Percentiles rank a stretch among this genome's conserved stretches.
Conservation (phyloP, 2,329 filamentous ascomycete species). For the Rutstroemia sp. region DNA sequence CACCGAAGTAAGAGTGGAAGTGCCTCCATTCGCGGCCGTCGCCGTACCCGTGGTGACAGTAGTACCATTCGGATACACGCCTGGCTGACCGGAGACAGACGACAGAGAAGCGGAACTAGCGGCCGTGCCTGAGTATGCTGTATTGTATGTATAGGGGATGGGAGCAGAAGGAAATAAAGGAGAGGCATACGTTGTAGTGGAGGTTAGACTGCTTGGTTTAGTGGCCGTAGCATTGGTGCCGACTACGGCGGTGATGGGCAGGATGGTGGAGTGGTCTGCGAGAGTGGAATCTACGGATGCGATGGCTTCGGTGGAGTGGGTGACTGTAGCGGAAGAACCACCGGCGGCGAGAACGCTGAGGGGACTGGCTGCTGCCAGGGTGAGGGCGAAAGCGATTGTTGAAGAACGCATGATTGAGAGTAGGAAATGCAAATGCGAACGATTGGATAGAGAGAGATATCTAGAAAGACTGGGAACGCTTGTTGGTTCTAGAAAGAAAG, state of each 20-base stretch:
- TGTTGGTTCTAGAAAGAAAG: neutral
- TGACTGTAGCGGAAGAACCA: neutral
- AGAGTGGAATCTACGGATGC: neutral
- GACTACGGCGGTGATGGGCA: neutral
- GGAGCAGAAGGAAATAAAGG: neutral
- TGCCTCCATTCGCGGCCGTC: neutral
- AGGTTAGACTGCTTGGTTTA: neutral
- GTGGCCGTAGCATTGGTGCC: neutral
- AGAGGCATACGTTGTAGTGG: neutral
- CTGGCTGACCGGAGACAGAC: neutral
- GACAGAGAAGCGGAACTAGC: neutral
- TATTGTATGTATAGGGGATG: neutral
- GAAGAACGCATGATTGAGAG: slow-evolving; percentile 6
- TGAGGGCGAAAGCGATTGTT: slow-evolving; percentile 3
- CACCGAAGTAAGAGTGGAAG: neutral
- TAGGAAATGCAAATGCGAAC: neutral
- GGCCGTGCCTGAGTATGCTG: neutral
- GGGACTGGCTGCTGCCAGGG: slow-evolving; percentile 4
- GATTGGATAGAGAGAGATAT: neutral
- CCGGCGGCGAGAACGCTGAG: slow-evolving; percentile 2
- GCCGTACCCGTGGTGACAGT: neutral
- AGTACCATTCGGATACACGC: slow-evolving; percentile 5
- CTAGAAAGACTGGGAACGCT: neutral
- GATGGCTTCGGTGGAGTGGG: neutral
- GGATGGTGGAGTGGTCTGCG: neutral